These are phyloP conservation scores for Gelatoporia subvermispora DNA, from an alignment of 768 basidiomycete genomes.

Conservation along the genomic window DNA sequence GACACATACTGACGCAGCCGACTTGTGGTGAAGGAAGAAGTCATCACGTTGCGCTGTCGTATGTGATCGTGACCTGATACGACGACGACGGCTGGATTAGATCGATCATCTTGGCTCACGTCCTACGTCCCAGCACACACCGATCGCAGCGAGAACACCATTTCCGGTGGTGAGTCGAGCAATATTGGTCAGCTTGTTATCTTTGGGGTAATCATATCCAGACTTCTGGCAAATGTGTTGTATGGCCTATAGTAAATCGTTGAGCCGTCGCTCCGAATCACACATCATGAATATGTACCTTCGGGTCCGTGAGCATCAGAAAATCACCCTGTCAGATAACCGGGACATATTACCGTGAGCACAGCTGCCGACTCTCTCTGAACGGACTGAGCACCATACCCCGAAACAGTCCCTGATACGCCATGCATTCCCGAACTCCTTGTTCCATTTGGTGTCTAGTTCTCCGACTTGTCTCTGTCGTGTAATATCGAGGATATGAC, in stretches of 20 bases:
- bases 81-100: neutral
- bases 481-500: conserved; percentile 2
- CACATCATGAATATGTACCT: neutral
- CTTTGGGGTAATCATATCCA: conserved; percentile 19
- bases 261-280: neutral
- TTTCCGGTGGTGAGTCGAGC: neutral
- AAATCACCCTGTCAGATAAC: neutral
- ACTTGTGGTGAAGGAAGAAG: conserved; percentile 12
- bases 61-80: conserved; percentile 12
- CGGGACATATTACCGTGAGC: neutral
- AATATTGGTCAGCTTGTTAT: conserved; percentile 1
- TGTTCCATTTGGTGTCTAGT: conserved; percentile 13
- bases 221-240: conserved; percentile 23
- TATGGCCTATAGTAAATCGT: conserved; percentile 9
- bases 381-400: conserved; percentile 7
- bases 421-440: conserved; percentile 15
- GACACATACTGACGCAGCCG: conserved; percentile 15
- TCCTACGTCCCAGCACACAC: neutral
- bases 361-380: too few relatives aligned
- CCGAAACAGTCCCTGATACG: conserved; percentile 10
- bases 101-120: neutral
- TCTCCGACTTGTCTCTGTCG: conserved; percentile 14
- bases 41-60: conserved; percentile 17
- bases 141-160: conserved; percentile 3
- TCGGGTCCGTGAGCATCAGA: conserved; percentile 9